A percentile compares a stretch with the other conserved stretches of the same genome.
Evolutionary conservation across 352 stramenopile genomes (phyloP).

Genomic region (Sclerospora graminicola): DNA sequence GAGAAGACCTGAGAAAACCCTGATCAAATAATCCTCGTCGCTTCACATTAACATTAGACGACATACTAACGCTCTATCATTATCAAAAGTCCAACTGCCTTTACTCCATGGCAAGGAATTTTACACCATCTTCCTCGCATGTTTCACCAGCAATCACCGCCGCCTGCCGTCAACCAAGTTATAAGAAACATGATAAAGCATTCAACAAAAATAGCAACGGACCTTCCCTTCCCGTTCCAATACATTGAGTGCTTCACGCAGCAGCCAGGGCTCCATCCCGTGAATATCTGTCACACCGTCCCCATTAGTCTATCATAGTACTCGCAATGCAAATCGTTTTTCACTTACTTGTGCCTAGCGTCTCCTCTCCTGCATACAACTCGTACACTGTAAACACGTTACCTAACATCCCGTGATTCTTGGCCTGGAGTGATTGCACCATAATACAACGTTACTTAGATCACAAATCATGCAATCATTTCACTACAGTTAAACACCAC

Average conservation of each 20-base stretch:
- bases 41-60: constrained; percentile 15
- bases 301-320: not conserved
- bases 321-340: too few species aligned
- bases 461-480: constrained; percentile 6
- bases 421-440: constrained; percentile 33
- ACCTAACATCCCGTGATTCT: constrained; percentile 59
- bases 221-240: constrained; percentile 73
- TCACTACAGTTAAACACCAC: constrained; percentile 1
- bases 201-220: not conserved
- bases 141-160: constrained; percentile 73
- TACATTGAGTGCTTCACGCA: constrained; percentile 65
- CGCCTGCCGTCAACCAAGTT: constrained; percentile 23
- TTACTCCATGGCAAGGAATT: constrained; percentile 67
- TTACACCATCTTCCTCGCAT: constrained; percentile 79
- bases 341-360: constrained; percentile 57
- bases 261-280: constrained; percentile 75
- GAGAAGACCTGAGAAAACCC: not conserved
- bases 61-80: constrained; percentile 5
- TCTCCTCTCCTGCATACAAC: constrained; percentile 77
- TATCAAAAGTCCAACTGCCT: not conserved
- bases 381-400: constrained; percentile 84
- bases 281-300: constrained; percentile 36
- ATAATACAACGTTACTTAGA: not conserved
- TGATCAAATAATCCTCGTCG: constrained; percentile 3
- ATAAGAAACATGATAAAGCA: not conserved